Evolutionary conservation across 2,329 filamentous ascomycete genomes (phyloP), one percentile per base, ranked within the genome.

Genomic region (Fusarium chuoi): DNA sequence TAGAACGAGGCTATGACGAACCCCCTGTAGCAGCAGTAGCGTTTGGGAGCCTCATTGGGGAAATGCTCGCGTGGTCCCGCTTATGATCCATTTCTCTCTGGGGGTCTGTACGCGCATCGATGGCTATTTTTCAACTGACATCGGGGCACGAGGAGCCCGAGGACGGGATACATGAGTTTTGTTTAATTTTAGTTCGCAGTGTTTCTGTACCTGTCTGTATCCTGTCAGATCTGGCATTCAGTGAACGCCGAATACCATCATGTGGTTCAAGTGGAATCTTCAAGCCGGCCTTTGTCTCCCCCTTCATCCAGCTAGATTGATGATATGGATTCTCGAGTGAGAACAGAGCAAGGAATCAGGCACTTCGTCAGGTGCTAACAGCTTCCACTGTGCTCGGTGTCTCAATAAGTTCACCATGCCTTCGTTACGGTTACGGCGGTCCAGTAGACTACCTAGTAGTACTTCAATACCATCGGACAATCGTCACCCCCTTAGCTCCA

Each of bases 11-110:
- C 63, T 74, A 75, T 75, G 72, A 70, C 51, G 55, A 67, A 30
- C 39, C 54, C 26, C 26, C 33, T 38, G 59, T 39, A 45, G 57
- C 65, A n/a, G 56, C 46, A 62, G 68, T 46, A 68, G 71, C 59
- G 62, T 51, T 35, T 41, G 55, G n/a, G 18, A 56, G 46, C 68
- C 65, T 66, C 55, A 75, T 78, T 67, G 64, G 76, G 76, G 73
- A 78, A 78, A 49, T 78, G 76, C 65, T 78, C 76, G 76, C 73
- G 76, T 78, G 76, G 75, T 64, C 36, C 57, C 57, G 49, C 62
- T 63, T 57, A 41, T 59, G 49, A 46, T 55, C 36, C 49, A 39
- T 57, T 38, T 33, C 42, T 22, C 46, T 51, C 45, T 41, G 51
- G 20, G 20, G 28, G n/a, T 14, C 33, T 58, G 20, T 33, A 28